Conservation (phyloP, 2,329 filamentous ascomycete species). For the Fusarium burgessii region DNA sequence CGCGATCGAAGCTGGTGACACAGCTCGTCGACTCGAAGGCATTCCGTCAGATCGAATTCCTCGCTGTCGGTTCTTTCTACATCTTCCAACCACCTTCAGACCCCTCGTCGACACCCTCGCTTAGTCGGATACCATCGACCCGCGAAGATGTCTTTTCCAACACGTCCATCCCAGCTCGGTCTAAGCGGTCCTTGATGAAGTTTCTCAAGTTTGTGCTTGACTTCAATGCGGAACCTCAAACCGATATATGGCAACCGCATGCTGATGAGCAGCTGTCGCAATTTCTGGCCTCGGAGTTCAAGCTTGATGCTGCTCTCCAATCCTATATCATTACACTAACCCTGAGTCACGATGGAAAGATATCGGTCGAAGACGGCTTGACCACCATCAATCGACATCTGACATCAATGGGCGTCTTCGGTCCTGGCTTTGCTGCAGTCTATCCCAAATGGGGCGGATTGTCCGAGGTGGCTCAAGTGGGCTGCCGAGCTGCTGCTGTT, state of each 20-base stretch:
- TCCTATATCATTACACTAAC: slow-evolving; percentile 75
- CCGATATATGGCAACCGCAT: slow-evolving; percentile 68
- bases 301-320: slow-evolving; percentile 75
- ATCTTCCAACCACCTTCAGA: slow-evolving; percentile 66
- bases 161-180: slow-evolving; percentile 77
- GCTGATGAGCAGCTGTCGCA: slow-evolving; percentile 66
- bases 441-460: slow-evolving; percentile 93
- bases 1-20: slow-evolving; percentile 80
- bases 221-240: slow-evolving; percentile 69
- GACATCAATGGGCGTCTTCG: slow-evolving; percentile 87
- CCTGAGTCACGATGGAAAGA: slow-evolving; percentile 73
- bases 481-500: slow-evolving; percentile 89
- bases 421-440: slow-evolving; percentile 88
- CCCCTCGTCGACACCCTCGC: slow-evolving; percentile 48
- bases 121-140: slow-evolving; percentile 84
- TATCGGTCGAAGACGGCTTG: slow-evolving; percentile 75
- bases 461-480: slow-evolving; percentile 90
- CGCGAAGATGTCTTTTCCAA: slow-evolving; percentile 93
- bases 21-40: slow-evolving; percentile 89
- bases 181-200: slow-evolving; percentile 91
- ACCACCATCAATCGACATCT: slow-evolving; percentile 82
- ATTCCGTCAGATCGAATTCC: slow-evolving; percentile 91
- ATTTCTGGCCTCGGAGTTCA: slow-evolving; percentile 73
- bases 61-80: slow-evolving; percentile 94
- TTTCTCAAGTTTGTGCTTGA: slow-evolving; percentile 89